Base-by-base conservation (phyloP, 2,329 filamentous ascomycete genomes). In the Didymella pomorum region DNA sequence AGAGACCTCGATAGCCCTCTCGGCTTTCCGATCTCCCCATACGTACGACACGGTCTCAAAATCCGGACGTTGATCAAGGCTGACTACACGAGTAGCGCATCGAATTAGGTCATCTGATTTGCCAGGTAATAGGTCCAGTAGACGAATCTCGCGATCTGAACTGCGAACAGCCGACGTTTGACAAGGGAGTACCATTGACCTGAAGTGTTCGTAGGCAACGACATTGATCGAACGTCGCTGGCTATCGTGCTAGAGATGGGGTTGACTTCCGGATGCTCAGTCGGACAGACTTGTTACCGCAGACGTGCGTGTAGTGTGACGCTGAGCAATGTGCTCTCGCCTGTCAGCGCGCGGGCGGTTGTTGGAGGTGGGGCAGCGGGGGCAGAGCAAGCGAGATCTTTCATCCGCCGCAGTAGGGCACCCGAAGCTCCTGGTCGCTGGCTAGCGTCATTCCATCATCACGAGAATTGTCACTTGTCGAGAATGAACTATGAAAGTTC, bases 1-100 rank as follows among this genome's bases (percentile, higher is more conserved):
- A 8, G 62, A 56, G 9, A 67, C 49, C 25, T 53, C 31, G 23
- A 69, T 60, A 4, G 44, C 35, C 20, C 45, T 45, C n/a, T 60
- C 44, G 8, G 55, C 48, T 25, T 16, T 33, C 7, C 50, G 35
- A 1, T 61, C 57, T 16, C 67, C 67, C 67, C 68, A 70, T 10
- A 65, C 62, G 16, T 70, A 71, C 4, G 66, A 69, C 1, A 70
- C 37, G 2, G 68, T 61, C 26, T 66, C 64, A 25, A 64, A 70
- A 1, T 56, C 28, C 2, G 48, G 26, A 7, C 55, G 11, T 3
- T 43, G 25, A 21, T 61, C 52, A 6, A 63, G 45, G 20, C 33
- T 52, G 20, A 56, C 28, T 10, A 56, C 48, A 3, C 56, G 56
- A 21, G 57, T 42, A 6, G 42, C 25, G 33, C 63, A 66, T 43